Conservation (phyloP, 1,139 yeast genomes). For the Geotrichum fermentans region DNA sequence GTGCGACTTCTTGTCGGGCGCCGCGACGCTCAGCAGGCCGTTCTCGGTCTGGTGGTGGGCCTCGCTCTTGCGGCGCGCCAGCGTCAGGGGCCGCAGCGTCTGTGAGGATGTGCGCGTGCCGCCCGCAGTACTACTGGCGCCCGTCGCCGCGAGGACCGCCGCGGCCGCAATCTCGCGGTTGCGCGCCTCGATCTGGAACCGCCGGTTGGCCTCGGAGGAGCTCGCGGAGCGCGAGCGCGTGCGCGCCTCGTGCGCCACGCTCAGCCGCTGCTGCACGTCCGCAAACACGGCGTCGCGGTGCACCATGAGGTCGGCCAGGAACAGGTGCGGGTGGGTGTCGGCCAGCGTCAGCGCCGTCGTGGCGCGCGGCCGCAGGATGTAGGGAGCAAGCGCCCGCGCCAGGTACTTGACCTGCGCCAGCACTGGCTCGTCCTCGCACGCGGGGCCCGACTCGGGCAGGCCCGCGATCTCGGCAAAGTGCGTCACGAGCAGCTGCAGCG, state of each 20-base stretch:
- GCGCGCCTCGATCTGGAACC: constrained; percentile 33
- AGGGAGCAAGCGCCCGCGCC: constrained; percentile 28
- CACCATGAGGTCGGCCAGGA: constrained; percentile 31
- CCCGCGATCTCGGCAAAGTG: constrained; percentile 23
- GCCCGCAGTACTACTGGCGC: not conserved
- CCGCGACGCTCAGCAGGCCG: not conserved
- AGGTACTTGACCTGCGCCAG: constrained; percentile 16
- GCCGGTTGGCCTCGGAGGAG: constrained; percentile 27
- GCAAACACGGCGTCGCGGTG: constrained; percentile 28
- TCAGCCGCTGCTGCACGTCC: constrained; percentile 24
- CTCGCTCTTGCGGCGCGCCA: constrained; percentile 5
- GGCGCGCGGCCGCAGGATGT: constrained; percentile 35
- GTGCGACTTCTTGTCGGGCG: not conserved
- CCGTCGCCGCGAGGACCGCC: not conserved
- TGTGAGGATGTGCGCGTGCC: not conserved
- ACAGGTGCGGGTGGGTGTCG: constrained; percentile 33
- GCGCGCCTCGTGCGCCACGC: constrained; percentile 16
- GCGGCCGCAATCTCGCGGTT: constrained; percentile 29
- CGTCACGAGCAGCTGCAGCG: constrained; percentile 19
- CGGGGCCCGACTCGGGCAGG: constrained; percentile 7
- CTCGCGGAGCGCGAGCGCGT: constrained; percentile 30
- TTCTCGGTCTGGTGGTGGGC: not conserved
- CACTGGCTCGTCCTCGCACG: not conserved
- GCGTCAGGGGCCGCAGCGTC: constrained; percentile 12
- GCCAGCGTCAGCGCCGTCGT: constrained; percentile 32